phyloP scores from a whole-genome alignment of 768 basidiomycete genomes.

The Ramaria rubella region DNA sequence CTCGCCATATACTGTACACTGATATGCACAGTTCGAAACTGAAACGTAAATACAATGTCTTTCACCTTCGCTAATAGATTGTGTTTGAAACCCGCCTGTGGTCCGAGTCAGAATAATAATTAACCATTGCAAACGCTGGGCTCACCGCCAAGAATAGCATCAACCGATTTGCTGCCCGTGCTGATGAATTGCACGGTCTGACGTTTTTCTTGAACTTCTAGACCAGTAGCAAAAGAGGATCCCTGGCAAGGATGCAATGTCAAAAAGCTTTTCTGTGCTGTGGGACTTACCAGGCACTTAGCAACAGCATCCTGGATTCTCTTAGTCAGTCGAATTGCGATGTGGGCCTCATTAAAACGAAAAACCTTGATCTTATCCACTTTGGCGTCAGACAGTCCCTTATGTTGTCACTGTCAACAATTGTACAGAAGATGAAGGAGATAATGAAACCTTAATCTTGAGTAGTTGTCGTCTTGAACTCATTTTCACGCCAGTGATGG shows the following conservation, averaged over 20 bases:
- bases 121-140: not conserved
- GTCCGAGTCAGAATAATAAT: not conserved
- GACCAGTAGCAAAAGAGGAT: constrained; percentile 84
- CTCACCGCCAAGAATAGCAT: constrained; percentile 78
- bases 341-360: not conserved
- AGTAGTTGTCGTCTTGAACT: constrained; percentile 83
- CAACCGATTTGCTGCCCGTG: constrained; percentile 90
- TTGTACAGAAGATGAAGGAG: not conserved
- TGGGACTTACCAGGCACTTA: constrained; percentile 61
- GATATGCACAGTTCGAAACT: not conserved
- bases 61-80: constrained; percentile 83
- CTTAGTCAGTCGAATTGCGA: not conserved
- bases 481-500: constrained; percentile 84
- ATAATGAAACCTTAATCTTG: constrained; percentile 75
- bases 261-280: not conserved
- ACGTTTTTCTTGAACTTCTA: constrained; percentile 83
- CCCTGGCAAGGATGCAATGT: constrained; percentile 45
- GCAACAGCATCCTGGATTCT: constrained; percentile 75
- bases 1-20: constrained; percentile 77
- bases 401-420: not conserved
- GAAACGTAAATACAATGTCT: not conserved
- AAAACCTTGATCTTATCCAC: constrained; percentile 90
- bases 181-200: constrained; percentile 78
- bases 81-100: constrained; percentile 81
- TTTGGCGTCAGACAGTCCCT: constrained; percentile 96